Percentiles rank a stretch among this genome's conserved stretches.
phyloP scores from a whole-genome alignment of 306 rosid genomes.

The Mucuna pruriens region DNA sequence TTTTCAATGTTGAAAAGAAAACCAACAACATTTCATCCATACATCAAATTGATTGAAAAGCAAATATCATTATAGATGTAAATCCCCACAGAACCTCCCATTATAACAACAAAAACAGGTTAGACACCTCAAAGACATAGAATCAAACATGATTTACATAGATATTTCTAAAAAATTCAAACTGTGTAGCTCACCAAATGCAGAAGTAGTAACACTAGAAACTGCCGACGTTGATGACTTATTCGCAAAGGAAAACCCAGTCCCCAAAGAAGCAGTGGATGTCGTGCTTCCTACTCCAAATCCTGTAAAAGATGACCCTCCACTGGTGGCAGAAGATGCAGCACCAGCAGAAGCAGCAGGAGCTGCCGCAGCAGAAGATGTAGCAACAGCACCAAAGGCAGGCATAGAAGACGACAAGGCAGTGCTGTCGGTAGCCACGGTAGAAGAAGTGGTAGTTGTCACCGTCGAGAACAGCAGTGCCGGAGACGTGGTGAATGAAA shows the following conservation, averaged over 20 bases:
- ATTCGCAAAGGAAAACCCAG: slow-evolving; percentile 53
- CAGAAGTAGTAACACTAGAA: slow-evolving; percentile 41
- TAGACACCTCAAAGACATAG: neutral
- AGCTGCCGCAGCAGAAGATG: slow-evolving; percentile 49
- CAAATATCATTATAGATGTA: neutral
- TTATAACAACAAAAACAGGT: neutral
- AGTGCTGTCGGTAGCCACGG: slow-evolving; percentile 52
- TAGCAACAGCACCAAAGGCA: slow-evolving; percentile 40
- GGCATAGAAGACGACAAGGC: slow-evolving; percentile 53
- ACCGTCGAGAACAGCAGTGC: slow-evolving; percentile 60
- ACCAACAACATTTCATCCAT: neutral
- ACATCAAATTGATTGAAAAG: slow-evolving; percentile 9
- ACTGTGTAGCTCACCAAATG: slow-evolving; percentile 55
- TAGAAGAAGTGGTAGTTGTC: slow-evolving; percentile 58
- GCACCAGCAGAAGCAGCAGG: slow-evolving; percentile 44
- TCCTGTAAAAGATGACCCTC: slow-evolving; percentile 51
- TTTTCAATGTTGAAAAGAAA: neutral
- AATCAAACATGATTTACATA: neutral
- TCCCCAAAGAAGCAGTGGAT: slow-evolving; percentile 58
- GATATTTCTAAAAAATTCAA: slow-evolving; percentile 5
- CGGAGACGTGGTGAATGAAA: slow-evolving; percentile 53
- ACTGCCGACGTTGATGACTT: slow-evolving; percentile 57
- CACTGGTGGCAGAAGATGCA: slow-evolving; percentile 40
- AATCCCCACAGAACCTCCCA: neutral
- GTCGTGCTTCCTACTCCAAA: slow-evolving; percentile 40